Base-by-base conservation (phyloP, 305 asterid genomes). In the Rubia occidens region DNA sequence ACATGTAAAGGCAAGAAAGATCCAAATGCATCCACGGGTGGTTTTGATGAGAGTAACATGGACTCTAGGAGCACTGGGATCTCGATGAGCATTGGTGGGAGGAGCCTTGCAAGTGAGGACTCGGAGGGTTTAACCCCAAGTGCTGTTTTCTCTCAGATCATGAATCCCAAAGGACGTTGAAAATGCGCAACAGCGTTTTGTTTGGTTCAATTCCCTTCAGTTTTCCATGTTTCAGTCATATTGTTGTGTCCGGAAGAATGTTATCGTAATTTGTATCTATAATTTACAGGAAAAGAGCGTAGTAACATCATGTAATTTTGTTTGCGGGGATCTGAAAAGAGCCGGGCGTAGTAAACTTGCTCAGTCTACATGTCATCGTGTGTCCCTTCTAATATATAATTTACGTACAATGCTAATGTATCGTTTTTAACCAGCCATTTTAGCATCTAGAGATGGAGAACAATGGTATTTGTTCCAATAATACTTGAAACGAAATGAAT, bases 121-220 rank as follows among this genome's bases (percentile, higher is more conserved):
- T 94, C 99, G 0, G 96, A 90, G 37, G 96, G 99, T 71, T 61
- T 90, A 75, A 94, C 96, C 58, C 96, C 96, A 29, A 89, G 96
- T 67, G 95, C 95, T 13, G 99, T 94, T 35, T 94, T 94, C 73
- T 94, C 99, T 35, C 99, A 94, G 88, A 94, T 94, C 69, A 86
- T 91, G 95, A 89, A 94, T 78, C 99, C 97, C 0, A 86, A 88
- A 75, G 99, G 97, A 76, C 92, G 98, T 77, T 93, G 81, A 82
- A 55, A 32, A 5, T 56, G 66, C 55, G 53, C 35, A 58, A 1
- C 9, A 0, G 18, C 29, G 6, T 2, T 55, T 55, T 9, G 60
- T 55, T 15, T 60, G 6, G 26, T 11, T 67, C 37, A 54, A 62
- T 24, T 24, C 4, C 59, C 17, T n/a, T 10, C 61, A 21, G 18